Evolutionary conservation across 2,329 filamentous ascomycete genomes (phyloP).

Genomic region (Epichloe baconii): DNA sequence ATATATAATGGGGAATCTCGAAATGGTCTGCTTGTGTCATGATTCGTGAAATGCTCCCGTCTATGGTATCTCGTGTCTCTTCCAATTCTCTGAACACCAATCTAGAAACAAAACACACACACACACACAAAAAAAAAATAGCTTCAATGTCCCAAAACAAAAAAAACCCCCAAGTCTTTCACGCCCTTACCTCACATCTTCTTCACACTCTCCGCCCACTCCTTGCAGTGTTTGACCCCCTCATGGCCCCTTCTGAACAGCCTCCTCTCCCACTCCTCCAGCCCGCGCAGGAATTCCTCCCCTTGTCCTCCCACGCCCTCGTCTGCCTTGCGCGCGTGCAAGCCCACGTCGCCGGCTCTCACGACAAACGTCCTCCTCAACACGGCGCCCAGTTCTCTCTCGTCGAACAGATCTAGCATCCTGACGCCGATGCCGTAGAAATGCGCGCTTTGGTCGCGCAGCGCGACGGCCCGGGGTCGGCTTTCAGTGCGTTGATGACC

Average conservation of each 20-base stretch:
- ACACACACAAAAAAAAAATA: no score
- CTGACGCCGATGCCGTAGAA: constrained; percentile 79
- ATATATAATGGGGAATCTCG: no score
- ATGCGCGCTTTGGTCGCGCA: constrained; percentile 71
- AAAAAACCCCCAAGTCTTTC: no score
- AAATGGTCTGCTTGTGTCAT: no score
- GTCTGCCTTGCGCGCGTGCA: constrained; percentile 79
- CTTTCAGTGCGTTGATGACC: constrained; percentile 81
- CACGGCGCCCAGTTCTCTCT: constrained; percentile 61
- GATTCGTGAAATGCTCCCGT: no score
- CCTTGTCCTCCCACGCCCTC: constrained; percentile 40
- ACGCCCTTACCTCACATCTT: constrained; percentile 14
- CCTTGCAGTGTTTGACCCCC: constrained; percentile 53
- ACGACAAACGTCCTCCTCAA: constrained; percentile 67
- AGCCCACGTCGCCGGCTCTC: constrained; percentile 67
- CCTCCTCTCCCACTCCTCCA: constrained; percentile 81
- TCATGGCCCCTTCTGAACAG: constrained; percentile 65
- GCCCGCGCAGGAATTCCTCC: constrained; percentile 73
- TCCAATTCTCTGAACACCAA: no score
- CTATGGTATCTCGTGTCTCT: no score
- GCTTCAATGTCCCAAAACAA: no score
- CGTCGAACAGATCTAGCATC: constrained; percentile 84
- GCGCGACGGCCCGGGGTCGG: constrained; percentile 73
- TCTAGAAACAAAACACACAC: no score
- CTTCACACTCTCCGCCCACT: constrained; percentile 52